Percentiles rank a stretch among this genome's conserved stretches.
These are phyloP conservation scores for Epichloe brachyelytri DNA, from an alignment of 2,329 filamentous ascomycete genomes.

Conservation along the genomic window DNA sequence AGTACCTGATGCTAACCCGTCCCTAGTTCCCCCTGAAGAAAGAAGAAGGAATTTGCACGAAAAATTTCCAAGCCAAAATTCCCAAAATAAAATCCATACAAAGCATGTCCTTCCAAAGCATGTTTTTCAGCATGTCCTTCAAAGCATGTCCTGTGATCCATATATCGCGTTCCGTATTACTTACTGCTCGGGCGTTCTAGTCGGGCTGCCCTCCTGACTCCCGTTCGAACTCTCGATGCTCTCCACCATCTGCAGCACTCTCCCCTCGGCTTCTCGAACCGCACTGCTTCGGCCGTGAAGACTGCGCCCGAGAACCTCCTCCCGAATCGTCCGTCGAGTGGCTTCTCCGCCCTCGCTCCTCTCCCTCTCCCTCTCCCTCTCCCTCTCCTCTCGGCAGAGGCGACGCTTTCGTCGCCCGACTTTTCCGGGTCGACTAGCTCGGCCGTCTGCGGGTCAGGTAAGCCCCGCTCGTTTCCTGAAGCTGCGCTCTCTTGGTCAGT, in stretches of 20 bases:
- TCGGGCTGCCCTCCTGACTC: constrained; percentile 29
- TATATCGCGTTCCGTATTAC: not conserved
- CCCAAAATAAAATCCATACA: not conserved
- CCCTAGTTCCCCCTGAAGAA: too few relatives aligned
- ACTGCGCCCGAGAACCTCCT: constrained; percentile 21
- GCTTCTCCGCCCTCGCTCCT: constrained; percentile 7
- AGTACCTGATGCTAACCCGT: not conserved
- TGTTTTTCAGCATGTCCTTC: not conserved
- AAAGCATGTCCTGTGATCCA: not conserved
- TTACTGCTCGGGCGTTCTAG: not conserved
- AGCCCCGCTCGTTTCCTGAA: constrained; percentile 1
- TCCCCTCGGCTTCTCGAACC: constrained; percentile 28
- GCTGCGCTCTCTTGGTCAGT: constrained; percentile 5
- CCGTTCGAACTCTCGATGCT: constrained; percentile 33
- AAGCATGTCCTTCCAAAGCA: not conserved
- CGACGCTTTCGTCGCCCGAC: not conserved
- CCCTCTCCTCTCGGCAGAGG: not conserved
- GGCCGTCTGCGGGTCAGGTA: constrained; percentile 19
- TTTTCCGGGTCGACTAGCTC: constrained; percentile 26
- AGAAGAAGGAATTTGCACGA: not conserved
- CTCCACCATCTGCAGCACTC: constrained; percentile 44
- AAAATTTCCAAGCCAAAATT: not conserved
- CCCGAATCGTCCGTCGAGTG: constrained; percentile 18
- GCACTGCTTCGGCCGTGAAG: constrained; percentile 35
- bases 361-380: too few relatives aligned